Evolutionary conservation across 768 basidiomycete genomes (phyloP).

Genomic region (Podaxis carcinomalis): DNA sequence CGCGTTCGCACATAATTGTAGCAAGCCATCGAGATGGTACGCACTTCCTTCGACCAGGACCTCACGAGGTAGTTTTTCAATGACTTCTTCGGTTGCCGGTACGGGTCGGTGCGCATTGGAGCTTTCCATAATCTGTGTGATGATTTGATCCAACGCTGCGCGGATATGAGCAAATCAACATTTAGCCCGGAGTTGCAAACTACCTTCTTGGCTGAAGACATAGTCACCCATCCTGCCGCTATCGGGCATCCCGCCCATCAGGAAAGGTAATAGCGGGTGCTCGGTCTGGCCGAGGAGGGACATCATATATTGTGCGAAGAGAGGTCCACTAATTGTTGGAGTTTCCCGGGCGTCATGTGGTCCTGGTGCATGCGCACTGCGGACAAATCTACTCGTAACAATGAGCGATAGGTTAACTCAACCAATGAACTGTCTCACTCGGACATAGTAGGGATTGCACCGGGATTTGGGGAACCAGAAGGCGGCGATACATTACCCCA

Average conservation of each 20-base stretch:
- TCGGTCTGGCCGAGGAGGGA: conserved; percentile 47
- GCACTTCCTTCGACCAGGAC: conserved; percentile 59
- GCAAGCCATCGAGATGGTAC: conserved; percentile 19
- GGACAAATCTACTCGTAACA: conserved; percentile 19
- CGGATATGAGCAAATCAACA: not conserved
- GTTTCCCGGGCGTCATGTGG: conserved; percentile 24
- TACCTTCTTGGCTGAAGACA: conserved; percentile 88
- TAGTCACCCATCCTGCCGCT: conserved; percentile 82
- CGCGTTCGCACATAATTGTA: not conserved
- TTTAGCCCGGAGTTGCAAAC: not conserved
- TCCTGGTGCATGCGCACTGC: conserved; percentile 11
- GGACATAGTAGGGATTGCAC: conserved; percentile 41
- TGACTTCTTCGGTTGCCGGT: conserved; percentile 78
- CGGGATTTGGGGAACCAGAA: conserved; percentile 6
- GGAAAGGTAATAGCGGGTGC: conserved; percentile 40
- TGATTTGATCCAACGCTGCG: conserved; percentile 78
- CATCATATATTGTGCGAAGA: conserved; percentile 74
- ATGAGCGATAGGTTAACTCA: not conserved
- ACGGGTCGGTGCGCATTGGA: conserved; percentile 71
- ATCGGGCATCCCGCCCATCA: conserved; percentile 38
- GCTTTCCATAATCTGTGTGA: conserved; percentile 85
- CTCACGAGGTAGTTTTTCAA: conserved; percentile 62
- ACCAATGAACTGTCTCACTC: conserved; percentile 36
- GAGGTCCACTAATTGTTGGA: conserved; percentile 46
- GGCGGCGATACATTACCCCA: not conserved